Evolutionary conservation across 2,329 filamentous ascomycete genomes (phyloP).

Genomic region (Pseudohalonectria lignicola): DNA sequence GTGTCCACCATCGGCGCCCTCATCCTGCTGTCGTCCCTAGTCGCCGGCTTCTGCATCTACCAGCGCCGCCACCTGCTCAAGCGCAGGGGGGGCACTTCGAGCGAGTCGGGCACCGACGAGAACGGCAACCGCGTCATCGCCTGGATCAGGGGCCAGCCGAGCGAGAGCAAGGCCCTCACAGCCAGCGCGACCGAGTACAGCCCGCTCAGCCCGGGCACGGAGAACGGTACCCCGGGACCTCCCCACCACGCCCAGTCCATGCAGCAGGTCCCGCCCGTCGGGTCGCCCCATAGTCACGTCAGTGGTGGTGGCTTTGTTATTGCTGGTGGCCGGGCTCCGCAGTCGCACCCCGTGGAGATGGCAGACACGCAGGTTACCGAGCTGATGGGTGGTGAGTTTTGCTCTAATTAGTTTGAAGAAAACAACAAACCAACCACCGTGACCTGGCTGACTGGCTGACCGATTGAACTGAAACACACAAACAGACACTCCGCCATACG

Average conservation of each 20-base stretch:
- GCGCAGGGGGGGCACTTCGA: conserved; percentile 16
- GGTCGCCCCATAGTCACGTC: too few species aligned
- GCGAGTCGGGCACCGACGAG: conserved; percentile 30
- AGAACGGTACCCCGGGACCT: conserved; percentile 16
- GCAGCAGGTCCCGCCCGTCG: conserved; percentile 1
- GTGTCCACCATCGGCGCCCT: conserved; percentile 50
- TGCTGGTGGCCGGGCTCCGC: too few species aligned
- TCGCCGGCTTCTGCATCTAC: conserved; percentile 41
- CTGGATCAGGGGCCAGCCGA: conserved; percentile 38
- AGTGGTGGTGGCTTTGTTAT: too few species aligned
- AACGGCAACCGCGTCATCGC: conserved; percentile 33
- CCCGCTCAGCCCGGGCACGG: conserved; percentile 25
- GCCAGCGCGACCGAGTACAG: conserved; percentile 33
- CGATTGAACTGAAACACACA: too few species aligned
- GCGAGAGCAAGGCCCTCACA: conserved; percentile 29
- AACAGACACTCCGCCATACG: too few species aligned
- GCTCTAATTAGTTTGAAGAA: too few species aligned
- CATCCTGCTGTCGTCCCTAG: conserved; percentile 39
- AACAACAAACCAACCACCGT: too few species aligned
- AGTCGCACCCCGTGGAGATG: conserved; percentile 25
- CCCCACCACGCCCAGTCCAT: background rate
- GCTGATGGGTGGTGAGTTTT: conserved; percentile 27
- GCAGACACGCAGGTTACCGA: conserved; percentile 32
- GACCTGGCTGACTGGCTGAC: too few species aligned
- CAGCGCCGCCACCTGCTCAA: conserved; percentile 33